These are phyloP conservation scores for Phytophthora pluvialis DNA, from an alignment of 352 stramenopile species.

Conservation along the genomic window DNA sequence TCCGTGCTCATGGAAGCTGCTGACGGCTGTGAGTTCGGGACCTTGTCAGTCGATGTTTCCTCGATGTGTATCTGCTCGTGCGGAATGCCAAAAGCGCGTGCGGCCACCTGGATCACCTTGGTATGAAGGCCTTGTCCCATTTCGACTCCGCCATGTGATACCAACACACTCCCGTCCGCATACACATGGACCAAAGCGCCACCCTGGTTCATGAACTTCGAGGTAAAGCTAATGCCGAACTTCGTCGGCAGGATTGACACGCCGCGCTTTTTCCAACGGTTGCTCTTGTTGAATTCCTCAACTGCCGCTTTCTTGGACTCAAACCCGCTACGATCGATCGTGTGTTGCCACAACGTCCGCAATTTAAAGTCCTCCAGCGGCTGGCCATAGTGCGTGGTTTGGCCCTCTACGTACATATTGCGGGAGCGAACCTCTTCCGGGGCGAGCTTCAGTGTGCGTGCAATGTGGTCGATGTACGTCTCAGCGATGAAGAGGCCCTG, in stretches of 20 bases:
- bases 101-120: slow-evolving; percentile 92
- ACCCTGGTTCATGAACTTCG: slow-evolving; percentile 98
- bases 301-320: slow-evolving; percentile 66
- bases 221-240: slow-evolving; percentile 97
- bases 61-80: slow-evolving; percentile 94
- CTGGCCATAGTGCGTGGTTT: slow-evolving; percentile 95
- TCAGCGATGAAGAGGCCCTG: slow-evolving; percentile 93
- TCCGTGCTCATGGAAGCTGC: slow-evolving; percentile 96
- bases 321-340: slow-evolving; percentile 75
- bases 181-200: slow-evolving; percentile 96
- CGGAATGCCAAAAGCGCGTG: slow-evolving; percentile 92
- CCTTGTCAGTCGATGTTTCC: slow-evolving; percentile 95
- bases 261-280: slow-evolving; percentile 93
- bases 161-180: slow-evolving; percentile 94
- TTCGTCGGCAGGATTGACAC: slow-evolving; percentile 86
- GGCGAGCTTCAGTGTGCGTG: slow-evolving; percentile 73
- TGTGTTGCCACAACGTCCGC: slow-evolving; percentile 83
- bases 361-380: slow-evolving; percentile 93
- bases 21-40: slow-evolving; percentile 94
- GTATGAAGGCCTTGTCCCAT: slow-evolving; percentile 98
- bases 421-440: slow-evolving; percentile 72
- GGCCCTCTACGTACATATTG: slow-evolving; percentile 93
- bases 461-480: slow-evolving; percentile 97
- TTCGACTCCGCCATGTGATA: slow-evolving; percentile 97
- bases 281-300: slow-evolving; percentile 90